Conservation (phyloP, 345 rosid species). For the Cochlearia excelsa region DNA sequence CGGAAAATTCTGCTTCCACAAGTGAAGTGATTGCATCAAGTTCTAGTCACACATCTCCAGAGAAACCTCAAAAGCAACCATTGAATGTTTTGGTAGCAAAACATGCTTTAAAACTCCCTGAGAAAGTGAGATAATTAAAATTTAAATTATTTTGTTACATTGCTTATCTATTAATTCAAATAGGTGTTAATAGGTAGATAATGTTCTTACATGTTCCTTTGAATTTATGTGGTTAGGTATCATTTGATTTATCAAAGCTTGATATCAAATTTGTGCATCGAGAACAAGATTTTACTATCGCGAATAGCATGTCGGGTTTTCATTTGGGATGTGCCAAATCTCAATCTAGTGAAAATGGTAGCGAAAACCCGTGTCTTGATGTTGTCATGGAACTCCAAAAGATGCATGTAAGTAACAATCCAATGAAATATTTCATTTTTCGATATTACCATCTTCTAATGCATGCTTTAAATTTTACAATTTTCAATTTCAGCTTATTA, state of each 20-base stretch:
- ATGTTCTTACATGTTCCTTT: slow-evolving; percentile 24
- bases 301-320: slow-evolving; percentile 77
- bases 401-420: slow-evolving; percentile 63
- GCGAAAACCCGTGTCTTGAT: slow-evolving; percentile 77
- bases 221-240: slow-evolving; percentile 48
- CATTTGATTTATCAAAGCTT: slow-evolving; percentile 71
- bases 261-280: slow-evolving; percentile 69
- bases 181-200: slow-evolving; percentile 3
- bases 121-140: slow-evolving; percentile 52
- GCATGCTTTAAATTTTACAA: slow-evolving; percentile 15
- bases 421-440: slow-evolving; percentile 3
- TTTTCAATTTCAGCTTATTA: slow-evolving; percentile 66
- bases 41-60: slow-evolving; percentile 38
- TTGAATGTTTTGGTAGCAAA: slow-evolving; percentile 52
- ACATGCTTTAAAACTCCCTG: slow-evolving; percentile 66
- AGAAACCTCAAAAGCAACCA: slow-evolving; percentile 54
- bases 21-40: slow-evolving; percentile 41
- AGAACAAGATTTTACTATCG: slow-evolving; percentile 58
- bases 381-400: slow-evolving; percentile 67
- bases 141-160: too few species aligned
- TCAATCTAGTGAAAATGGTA: slow-evolving; percentile 59
- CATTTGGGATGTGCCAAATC: slow-evolving; percentile 65
- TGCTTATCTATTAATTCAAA: not conserved
- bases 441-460: slow-evolving; percentile 23
- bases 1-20: slow-evolving; percentile 41